These are phyloP conservation scores for Calonectria pseudoreteaudii DNA, from an alignment of 2,329 filamentous ascomycete genomes.

Conservation along the genomic window DNA sequence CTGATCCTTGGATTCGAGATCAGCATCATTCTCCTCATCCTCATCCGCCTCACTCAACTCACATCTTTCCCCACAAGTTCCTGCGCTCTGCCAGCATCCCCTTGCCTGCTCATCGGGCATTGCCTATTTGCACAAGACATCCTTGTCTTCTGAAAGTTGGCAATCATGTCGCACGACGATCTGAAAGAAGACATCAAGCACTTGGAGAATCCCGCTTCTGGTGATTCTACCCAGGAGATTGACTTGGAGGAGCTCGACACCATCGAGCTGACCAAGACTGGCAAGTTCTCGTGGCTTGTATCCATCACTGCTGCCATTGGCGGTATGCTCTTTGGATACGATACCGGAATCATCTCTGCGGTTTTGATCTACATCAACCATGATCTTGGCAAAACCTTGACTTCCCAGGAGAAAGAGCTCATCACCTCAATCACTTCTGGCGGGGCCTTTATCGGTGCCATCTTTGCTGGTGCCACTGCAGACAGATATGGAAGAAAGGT, in stretches of 20 bases:
- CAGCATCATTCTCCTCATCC: slow-evolving; percentile 24
- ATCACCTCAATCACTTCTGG: slow-evolving; percentile 64
- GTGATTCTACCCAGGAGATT: slow-evolving; percentile 29
- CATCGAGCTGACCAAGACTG: slow-evolving; percentile 40
- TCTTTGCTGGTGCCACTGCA: slow-evolving; percentile 42
- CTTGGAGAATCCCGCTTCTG: slow-evolving; percentile 31
- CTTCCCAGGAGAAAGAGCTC: slow-evolving; percentile 60
- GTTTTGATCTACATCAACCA: slow-evolving; percentile 43
- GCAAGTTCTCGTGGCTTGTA: slow-evolving; percentile 42
- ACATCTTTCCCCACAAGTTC: slow-evolving; percentile 5
- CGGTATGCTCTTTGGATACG: slow-evolving; percentile 52
- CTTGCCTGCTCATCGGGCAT: background rate
- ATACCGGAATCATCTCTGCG: slow-evolving; percentile 54
- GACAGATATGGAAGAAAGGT: slow-evolving; percentile 43
- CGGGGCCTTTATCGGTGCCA: slow-evolving; percentile 43
- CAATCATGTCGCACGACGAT: slow-evolving; percentile 35
- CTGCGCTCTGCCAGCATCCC: background rate
- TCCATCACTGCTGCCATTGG: slow-evolving; percentile 48
- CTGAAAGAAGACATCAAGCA: slow-evolving; percentile 36
- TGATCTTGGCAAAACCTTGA: slow-evolving; percentile 53
- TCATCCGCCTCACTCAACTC: slow-evolving; percentile 9
- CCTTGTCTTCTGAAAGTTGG: background rate
- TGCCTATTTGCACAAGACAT: background rate
- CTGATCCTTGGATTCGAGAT: slow-evolving; percentile 14
- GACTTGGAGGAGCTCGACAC: slow-evolving; percentile 40